A percentile compares a stretch with the other conserved stretches of the same genome.
phyloP scores from a whole-genome alignment of 1,284 basidiomycete species.

The Hymenochaete sp. region DNA sequence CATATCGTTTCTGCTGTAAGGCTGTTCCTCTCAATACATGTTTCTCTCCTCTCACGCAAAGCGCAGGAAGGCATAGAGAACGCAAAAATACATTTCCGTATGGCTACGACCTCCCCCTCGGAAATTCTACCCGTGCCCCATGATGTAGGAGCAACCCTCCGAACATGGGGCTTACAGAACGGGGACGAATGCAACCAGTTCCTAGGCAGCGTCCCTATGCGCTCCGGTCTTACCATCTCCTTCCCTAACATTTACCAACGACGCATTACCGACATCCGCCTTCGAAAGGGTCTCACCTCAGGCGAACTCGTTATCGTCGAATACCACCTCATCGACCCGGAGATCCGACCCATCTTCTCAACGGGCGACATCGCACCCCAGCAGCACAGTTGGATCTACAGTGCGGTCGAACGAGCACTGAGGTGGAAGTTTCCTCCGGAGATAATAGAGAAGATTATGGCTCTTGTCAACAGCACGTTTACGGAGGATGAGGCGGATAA shows the following conservation, averaged over 20 bases:
- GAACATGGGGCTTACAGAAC: slow-evolving; percentile 41
- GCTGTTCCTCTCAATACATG: neutral
- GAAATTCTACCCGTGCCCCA: slow-evolving; percentile 30
- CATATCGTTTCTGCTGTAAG: slow-evolving; percentile 35
- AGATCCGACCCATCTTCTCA: slow-evolving; percentile 32
- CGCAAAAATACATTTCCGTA: slow-evolving; percentile 35
- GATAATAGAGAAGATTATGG: slow-evolving; percentile 34
- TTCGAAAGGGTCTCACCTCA: slow-evolving; percentile 29
- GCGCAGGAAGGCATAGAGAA: slow-evolving; percentile 30
- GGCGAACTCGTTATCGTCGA: slow-evolving; percentile 33
- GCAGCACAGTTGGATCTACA: slow-evolving; percentile 35
- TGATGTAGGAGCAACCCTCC: slow-evolving; percentile 36
- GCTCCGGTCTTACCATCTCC: slow-evolving; percentile 31
- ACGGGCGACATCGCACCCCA: slow-evolving; percentile 38
- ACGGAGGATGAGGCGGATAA: slow-evolving; percentile 30
- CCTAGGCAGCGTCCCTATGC: slow-evolving; percentile 33
- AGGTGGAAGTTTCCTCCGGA: slow-evolving; percentile 34
- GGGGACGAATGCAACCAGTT: slow-evolving; percentile 40
- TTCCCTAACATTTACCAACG: slow-evolving; percentile 52
- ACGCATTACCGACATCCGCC: slow-evolving; percentile 28
- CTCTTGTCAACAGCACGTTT: slow-evolving; percentile 33
- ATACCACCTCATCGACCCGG: slow-evolving; percentile 41
- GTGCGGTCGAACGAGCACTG: slow-evolving; percentile 30
- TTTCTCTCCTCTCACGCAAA: neutral
- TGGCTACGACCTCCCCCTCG: slow-evolving; percentile 39